phyloP scores from a whole-genome alignment of 225 moss, liverwort and hornwort species.

The Pleurozium schreberi region DNA sequence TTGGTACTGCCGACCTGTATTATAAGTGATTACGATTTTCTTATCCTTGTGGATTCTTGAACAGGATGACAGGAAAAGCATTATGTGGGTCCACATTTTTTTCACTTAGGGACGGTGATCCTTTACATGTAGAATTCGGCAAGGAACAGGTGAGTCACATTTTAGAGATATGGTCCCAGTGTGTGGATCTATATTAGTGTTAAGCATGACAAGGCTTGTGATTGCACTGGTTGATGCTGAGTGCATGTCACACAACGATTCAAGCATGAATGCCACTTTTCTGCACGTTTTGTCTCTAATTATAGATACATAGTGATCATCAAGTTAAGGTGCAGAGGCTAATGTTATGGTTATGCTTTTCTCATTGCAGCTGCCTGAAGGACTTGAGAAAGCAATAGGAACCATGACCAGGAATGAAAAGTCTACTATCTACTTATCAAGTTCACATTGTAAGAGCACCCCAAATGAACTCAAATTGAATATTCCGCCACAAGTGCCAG shows the following conservation, averaged over 20 bases:
- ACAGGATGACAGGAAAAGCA: constrained; percentile 65
- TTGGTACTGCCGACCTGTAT: neutral
- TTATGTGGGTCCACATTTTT: constrained; percentile 54
- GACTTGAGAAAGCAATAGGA: constrained; percentile 79
- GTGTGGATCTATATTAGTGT: neutral
- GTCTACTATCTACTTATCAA: constrained; percentile 61
- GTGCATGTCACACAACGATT: neutral
- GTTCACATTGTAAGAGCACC: constrained; percentile 39
- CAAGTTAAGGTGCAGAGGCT: neutral
- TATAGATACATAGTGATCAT: neutral
- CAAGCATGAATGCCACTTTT: neutral
- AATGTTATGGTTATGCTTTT: neutral
- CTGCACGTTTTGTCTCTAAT: neutral
- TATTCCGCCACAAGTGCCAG: constrained; percentile 49
- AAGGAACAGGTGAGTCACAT: constrained; percentile 54
- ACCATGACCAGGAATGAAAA: constrained; percentile 84
- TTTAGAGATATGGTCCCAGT: neutral
- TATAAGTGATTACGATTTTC: neutral
- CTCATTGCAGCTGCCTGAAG: constrained; percentile 68
- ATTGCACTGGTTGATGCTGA: neutral
- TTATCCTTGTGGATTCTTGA: constrained; percentile 1
- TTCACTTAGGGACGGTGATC: constrained; percentile 54
- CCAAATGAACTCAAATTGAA: constrained; percentile 49
- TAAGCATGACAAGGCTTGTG: neutral
- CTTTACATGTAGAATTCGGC: constrained; percentile 68